phyloP scores from a whole-genome alignment of 2,329 filamentous ascomycete genomes.

The Blastomyces emzantsi region DNA sequence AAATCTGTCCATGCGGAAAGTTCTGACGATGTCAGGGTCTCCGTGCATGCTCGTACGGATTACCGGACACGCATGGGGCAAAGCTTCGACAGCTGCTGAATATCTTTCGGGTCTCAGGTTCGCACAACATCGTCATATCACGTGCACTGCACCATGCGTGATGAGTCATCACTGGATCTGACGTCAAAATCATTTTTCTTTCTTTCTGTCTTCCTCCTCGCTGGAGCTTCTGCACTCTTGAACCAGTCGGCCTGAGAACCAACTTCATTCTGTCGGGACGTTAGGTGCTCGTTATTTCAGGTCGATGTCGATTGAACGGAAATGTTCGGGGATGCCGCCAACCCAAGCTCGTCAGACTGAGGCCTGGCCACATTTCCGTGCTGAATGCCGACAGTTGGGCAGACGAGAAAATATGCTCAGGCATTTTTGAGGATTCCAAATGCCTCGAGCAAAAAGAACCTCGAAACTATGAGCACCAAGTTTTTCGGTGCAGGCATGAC shows the following conservation, averaged over 20 bases:
- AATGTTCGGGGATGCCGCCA: background rate
- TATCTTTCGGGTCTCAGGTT: no score
- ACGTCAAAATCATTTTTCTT: no score
- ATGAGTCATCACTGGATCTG: background rate
- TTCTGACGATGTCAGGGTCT: background rate
- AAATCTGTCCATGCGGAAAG: slow-evolving; percentile 13
- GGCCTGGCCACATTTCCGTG: background rate
- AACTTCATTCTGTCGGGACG: background rate
- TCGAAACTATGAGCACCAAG: background rate
- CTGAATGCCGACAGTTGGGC: background rate
- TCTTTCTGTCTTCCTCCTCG: no score
- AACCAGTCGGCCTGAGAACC: background rate
- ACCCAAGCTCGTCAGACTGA: background rate
- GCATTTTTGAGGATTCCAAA: background rate
- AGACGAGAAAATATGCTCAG: background rate
- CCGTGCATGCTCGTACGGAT: background rate
- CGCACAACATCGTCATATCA: background rate
- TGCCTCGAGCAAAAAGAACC: background rate
- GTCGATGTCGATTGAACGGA: background rate
- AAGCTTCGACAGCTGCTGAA: background rate
- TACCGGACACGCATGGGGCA: no score
- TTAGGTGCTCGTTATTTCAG: background rate
- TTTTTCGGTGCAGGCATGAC: background rate
- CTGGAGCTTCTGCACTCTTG: no score
- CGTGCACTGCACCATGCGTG: background rate